Evolutionary conservation across 2,329 filamentous ascomycete species (phyloP).

Genomic region (Pseudogymnoascus sp.): DNA sequence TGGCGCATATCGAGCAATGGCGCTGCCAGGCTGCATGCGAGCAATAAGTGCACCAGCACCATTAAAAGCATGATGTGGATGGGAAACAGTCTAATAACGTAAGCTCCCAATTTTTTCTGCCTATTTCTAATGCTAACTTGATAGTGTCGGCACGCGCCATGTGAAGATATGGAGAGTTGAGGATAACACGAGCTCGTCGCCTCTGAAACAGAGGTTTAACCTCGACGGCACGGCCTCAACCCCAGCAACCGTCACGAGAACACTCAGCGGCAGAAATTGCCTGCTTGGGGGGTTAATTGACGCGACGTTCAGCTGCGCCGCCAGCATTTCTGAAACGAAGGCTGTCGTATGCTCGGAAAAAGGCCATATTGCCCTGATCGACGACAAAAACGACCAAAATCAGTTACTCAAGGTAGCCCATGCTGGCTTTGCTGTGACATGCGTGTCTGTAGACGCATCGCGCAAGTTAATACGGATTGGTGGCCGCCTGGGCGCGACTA

Average conservation of each 20-base stretch:
- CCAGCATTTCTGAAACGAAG: slow-evolving; percentile 60
- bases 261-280: slow-evolving; percentile 79
- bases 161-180: slow-evolving; percentile 90
- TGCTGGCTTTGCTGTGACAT: slow-evolving; percentile 50
- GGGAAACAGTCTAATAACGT: slow-evolving; percentile 71
- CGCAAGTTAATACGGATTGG: slow-evolving; percentile 29
- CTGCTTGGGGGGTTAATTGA: slow-evolving; percentile 75
- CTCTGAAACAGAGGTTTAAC: slow-evolving; percentile 52
- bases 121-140: slow-evolving; percentile 14
- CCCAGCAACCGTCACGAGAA: slow-evolving; percentile 40
- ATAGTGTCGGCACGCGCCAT: slow-evolving; percentile 69
- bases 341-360: slow-evolving; percentile 80
- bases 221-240: slow-evolving; percentile 32
- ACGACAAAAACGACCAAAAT: slow-evolving; percentile 65
- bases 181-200: slow-evolving; percentile 51
- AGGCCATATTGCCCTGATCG: slow-evolving; percentile 81
- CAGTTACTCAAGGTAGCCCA: slow-evolving; percentile 59
- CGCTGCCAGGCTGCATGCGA: slow-evolving; percentile 68
- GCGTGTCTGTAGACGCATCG: slow-evolving; percentile 30
- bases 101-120: slow-evolving; percentile 22
- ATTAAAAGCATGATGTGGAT: slow-evolving; percentile 88
- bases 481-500: slow-evolving; percentile 33
- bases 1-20: slow-evolving; percentile 80
- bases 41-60: slow-evolving; percentile 85
- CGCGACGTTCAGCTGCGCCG: slow-evolving; percentile 72